A percentile compares a stretch with the other conserved stretches of the same genome.
These are phyloP conservation scores for Strobilomyces dryophilus DNA, from an alignment of 768 basidiomycete genomes.

Conservation along the genomic window DNA sequence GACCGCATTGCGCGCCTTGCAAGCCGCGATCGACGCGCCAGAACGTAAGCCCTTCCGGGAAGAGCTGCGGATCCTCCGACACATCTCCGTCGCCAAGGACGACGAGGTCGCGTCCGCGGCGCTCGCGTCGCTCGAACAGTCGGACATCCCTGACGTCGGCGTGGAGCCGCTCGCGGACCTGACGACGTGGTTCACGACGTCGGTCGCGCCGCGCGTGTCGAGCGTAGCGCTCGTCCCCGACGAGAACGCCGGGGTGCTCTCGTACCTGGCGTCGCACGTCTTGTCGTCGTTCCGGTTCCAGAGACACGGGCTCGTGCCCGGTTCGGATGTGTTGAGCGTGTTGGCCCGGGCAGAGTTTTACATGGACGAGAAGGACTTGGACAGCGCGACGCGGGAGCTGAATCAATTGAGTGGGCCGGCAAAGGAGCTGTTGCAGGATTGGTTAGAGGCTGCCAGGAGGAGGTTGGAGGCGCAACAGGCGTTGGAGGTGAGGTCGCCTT, in stretches of 20 bases:
- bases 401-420: constrained; percentile 87
- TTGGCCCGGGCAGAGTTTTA: constrained; percentile 86
- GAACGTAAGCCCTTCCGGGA: constrained; percentile 82
- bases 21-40: constrained; percentile 59
- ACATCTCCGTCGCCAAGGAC: constrained; percentile 65
- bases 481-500: constrained; percentile 55
- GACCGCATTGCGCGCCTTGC: constrained; percentile 85
- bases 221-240: constrained; percentile 93
- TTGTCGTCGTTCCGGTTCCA: constrained; percentile 77
- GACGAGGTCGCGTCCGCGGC: constrained; percentile 64
- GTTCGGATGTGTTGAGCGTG: constrained; percentile 82
- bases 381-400: constrained; percentile 75
- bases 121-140: constrained; percentile 63
- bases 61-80: constrained; percentile 80
- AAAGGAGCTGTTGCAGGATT: constrained; percentile 71
- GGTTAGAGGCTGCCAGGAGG: constrained; percentile 85
- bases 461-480: constrained; percentile 91
- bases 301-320: constrained; percentile 65
- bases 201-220: constrained; percentile 79
- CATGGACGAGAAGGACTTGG: constrained; percentile 90
- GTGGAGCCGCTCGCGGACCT: constrained; percentile 90
- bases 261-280: constrained; percentile 78
- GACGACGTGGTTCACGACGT: constrained; percentile 83
- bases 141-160: constrained; percentile 72
- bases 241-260: constrained; percentile 80